A percentile compares a stretch with the other conserved stretches of the same genome.
These are phyloP conservation scores for Thoreauomyces humboldtii DNA, from an alignment of 192 early-diverging fungal genomes.

Conservation along the genomic window DNA sequence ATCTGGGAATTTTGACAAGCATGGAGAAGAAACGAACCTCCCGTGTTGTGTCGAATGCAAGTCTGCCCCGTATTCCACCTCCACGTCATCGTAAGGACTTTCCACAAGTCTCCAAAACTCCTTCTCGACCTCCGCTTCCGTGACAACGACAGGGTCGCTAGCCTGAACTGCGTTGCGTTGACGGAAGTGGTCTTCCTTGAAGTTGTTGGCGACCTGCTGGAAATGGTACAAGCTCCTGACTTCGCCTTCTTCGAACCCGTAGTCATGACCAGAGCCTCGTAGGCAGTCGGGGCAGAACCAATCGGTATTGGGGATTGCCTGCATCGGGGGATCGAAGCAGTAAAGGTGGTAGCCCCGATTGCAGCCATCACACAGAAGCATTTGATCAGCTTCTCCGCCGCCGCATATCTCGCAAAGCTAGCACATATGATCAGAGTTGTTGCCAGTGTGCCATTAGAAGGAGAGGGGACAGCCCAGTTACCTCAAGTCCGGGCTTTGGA, in stretches of 20 bases:
- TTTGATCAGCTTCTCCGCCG: slow-evolving; percentile 55
- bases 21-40: slow-evolving; percentile 62
- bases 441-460: too few species aligned
- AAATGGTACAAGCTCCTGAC: slow-evolving; percentile 72
- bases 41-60: slow-evolving; percentile 88
- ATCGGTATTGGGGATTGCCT: slow-evolving; percentile 53
- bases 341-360: slow-evolving; percentile 78
- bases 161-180: slow-evolving; percentile 31
- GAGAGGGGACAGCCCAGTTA: too few species aligned
- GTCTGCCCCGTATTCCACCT: slow-evolving; percentile 97
- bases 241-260: slow-evolving; percentile 89
- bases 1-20: too few species aligned
- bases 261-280: slow-evolving; percentile 74
- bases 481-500: slow-evolving; percentile 20
- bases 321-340: slow-evolving; percentile 72
- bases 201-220: slow-evolving; percentile 72
- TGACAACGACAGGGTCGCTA: slow-evolving; percentile 31
- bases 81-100: slow-evolving; percentile 79
- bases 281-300: slow-evolving; percentile 91
- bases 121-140: slow-evolving; percentile 78
- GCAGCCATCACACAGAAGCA: slow-evolving; percentile 87
- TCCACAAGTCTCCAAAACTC: slow-evolving; percentile 95
- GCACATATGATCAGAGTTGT: too few species aligned
- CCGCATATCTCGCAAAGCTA: slow-evolving; percentile 50
- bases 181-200: slow-evolving; percentile 76